A percentile compares a stretch with the other conserved stretches of the same genome.
Conservation (phyloP, 495 filamentous ascomycete genomes). For the Geopyxis carbonaria region DNA sequence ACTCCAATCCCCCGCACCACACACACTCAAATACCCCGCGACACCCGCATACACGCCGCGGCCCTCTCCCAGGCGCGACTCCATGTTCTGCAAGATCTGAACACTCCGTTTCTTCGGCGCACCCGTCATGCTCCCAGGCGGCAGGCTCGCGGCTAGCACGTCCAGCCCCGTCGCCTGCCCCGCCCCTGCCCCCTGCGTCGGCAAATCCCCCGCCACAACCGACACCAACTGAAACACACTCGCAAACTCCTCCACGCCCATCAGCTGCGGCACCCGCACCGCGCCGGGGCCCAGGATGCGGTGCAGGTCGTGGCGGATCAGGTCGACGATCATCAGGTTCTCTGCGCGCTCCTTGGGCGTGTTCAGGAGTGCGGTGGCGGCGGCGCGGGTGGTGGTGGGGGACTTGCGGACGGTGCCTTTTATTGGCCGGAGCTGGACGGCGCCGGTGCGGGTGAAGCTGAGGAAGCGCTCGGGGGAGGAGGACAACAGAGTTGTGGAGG, state of each 20-base stretch:
- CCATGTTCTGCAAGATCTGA: slow-evolving; percentile 55
- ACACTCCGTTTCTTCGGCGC: slow-evolving; percentile 84
- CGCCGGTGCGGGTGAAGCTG: slow-evolving; percentile 41
- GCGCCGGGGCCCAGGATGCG: slow-evolving; percentile 54
- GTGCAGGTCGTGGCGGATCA: slow-evolving; percentile 83
- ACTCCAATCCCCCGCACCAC: slow-evolving; percentile 71
- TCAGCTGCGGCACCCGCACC: slow-evolving; percentile 48
- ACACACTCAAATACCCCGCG: slow-evolving; percentile 72
- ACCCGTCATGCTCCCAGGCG: slow-evolving; percentile 88
- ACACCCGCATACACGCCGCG: slow-evolving; percentile 81
- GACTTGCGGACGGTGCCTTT: slow-evolving; percentile 84
- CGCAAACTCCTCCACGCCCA: slow-evolving; percentile 75
- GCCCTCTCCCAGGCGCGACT: slow-evolving; percentile 37
- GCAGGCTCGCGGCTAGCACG: slow-evolving; percentile 58
- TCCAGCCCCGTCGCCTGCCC: slow-evolving; percentile 43
- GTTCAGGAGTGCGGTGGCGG: slow-evolving; percentile 52
- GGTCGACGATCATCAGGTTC: slow-evolving; percentile 95
- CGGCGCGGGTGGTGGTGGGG: slow-evolving; percentile 40
- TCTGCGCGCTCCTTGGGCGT: slow-evolving; percentile 82
- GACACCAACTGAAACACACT: slow-evolving; percentile 82
- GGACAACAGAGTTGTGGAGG: slow-evolving; percentile 51
- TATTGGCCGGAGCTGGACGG: slow-evolving; percentile 63
- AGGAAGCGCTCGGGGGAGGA: slow-evolving; percentile 90
- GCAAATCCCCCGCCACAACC: slow-evolving; percentile 59
- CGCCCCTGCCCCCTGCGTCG: not conserved